phyloP scores from a whole-genome alignment of 2,329 filamentous ascomycete genomes.

The Fusarium ambrosium region DNA sequence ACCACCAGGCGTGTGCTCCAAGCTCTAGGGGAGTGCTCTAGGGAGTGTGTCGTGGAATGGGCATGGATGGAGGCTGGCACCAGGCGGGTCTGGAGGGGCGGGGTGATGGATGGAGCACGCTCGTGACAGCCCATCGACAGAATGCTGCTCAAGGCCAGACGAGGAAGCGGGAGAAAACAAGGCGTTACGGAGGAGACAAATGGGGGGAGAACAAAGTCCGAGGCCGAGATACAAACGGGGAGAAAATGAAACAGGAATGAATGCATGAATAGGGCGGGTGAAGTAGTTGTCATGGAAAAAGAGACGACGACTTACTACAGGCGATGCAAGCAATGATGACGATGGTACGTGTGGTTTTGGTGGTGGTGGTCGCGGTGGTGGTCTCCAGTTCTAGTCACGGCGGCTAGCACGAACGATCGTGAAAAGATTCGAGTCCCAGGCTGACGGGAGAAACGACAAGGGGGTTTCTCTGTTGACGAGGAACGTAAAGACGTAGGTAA shows the following conservation, averaged over 20 bases:
- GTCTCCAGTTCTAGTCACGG: constrained; percentile 39
- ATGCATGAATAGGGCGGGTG: constrained; percentile 6
- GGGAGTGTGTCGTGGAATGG: constrained; percentile 42
- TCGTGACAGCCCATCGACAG: constrained; percentile 49
- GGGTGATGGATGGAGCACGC: constrained; percentile 51
- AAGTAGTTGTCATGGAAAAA: constrained; percentile 9
- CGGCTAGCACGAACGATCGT: constrained; percentile 45
- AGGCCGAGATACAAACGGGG: neutral
- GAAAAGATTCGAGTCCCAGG: constrained; percentile 32
- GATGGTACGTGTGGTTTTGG: constrained; percentile 33
- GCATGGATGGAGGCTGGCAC: constrained; percentile 44
- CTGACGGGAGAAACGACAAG: constrained; percentile 33
- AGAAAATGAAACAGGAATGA: constrained; percentile 3
- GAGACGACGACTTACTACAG: constrained; percentile 35
- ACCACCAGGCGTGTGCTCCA: constrained; percentile 41
- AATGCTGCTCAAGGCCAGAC: constrained; percentile 33
- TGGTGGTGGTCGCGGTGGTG: constrained; percentile 38
- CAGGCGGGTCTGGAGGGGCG: constrained; percentile 50
- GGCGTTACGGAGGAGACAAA: constrained; percentile 10
- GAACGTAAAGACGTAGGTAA: constrained; percentile 26
- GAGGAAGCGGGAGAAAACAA: constrained; percentile 19
- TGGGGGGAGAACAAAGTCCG: neutral
- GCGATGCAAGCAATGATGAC: constrained; percentile 40
- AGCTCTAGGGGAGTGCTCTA: constrained; percentile 38
- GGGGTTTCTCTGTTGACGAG: constrained; percentile 28